Evolutionary conservation across 2,329 filamentous ascomycete species (phyloP), one percentile per base, ranked within the genome.

Genomic region (Sarocladiaceae sp.): DNA sequence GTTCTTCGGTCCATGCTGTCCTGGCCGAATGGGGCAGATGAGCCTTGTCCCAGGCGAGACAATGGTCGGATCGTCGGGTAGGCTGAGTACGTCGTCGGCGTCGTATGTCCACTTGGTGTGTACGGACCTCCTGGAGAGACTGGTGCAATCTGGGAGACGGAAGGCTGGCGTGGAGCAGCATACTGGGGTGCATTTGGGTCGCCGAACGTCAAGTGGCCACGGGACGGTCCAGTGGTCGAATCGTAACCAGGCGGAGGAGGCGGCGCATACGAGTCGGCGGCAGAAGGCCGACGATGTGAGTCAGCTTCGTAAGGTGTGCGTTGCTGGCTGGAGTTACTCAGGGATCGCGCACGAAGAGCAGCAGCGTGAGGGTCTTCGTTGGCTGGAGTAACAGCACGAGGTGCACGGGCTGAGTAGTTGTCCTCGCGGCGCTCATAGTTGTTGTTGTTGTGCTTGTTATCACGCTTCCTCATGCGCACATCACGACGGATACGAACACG

Each of bases 401-500:
- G 47, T 26, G 47, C 47, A 52, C 66, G 64, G 18, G 69, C 65
- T 15, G 61, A 50, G 55, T 81, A 86, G 6, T 82, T 79, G n/a
- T 89, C 84, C 64, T 85, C 87, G 20, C 87, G 83, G 58, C 83
- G 80, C 4, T 74, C 71, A 22, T 36, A 50, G 18, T 50, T 50
- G 47, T 37, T 50, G 18, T 50, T 50, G 47, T 37, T 50, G 49
- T 74, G 75, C 71, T 93, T 92, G 55, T 80, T 80, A 55, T 90
- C 88, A 33, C 90, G 84, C 64, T 90, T 86, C 69, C 91, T 85
- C 88, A 96, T 95, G 53, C 91, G 85, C 6, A 96, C 90, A 71
- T 97, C 94, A 57, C 94, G 88, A 53, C 94, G 84, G 62, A 99
- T 99, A 42, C 94, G 87, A 25, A 99, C 94, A 59, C 93, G 90